Conservation (phyloP, 495 filamentous ascomycete species). For the Cairneyella variabilis region DNA sequence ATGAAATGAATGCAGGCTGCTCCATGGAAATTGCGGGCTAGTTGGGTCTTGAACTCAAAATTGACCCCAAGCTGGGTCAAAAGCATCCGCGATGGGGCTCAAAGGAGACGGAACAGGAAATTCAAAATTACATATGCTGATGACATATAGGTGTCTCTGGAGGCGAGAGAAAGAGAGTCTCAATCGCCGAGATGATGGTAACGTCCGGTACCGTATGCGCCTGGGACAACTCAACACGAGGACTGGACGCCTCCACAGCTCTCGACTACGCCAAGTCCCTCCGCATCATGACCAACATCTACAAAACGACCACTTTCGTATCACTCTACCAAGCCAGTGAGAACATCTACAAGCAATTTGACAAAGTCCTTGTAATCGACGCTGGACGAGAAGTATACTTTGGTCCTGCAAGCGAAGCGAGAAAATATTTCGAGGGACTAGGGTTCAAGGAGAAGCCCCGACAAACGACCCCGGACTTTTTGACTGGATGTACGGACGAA, state of each 20-base stretch:
- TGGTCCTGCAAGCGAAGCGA: conserved; percentile 64
- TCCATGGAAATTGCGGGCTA: too few relatives aligned
- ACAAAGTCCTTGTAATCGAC: conserved; percentile 84
- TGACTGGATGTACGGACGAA: conserved; percentile 80
- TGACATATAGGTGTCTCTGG: conserved; percentile 52
- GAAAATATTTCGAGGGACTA: conserved; percentile 75
- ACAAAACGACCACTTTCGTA: conserved; percentile 63
- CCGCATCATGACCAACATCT: conserved; percentile 61
- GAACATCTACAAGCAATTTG: conserved; percentile 80
- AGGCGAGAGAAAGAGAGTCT: conserved; percentile 71
- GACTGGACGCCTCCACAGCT: conserved; percentile 75
- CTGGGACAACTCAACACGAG: conserved; percentile 84
- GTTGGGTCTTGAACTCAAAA: too few relatives aligned
- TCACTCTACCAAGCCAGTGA: conserved; percentile 84
- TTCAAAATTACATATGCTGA: background rate
- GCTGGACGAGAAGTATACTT: conserved; percentile 77
- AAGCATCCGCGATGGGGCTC: too few relatives aligned
- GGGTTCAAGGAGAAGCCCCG: conserved; percentile 76
- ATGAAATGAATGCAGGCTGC: background rate
- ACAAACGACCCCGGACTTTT: conserved; percentile 81
- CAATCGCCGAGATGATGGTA: conserved; percentile 67
- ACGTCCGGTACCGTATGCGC: conserved; percentile 65
- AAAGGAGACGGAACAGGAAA: too few relatives aligned
- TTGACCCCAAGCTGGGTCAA: too few relatives aligned
- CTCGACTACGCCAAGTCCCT: conserved; percentile 73